Evolutionary conservation across 495 filamentous ascomycete genomes (phyloP), one percentile per base, ranked within the genome.

Genomic region (Coniosporium apollinis): DNA sequence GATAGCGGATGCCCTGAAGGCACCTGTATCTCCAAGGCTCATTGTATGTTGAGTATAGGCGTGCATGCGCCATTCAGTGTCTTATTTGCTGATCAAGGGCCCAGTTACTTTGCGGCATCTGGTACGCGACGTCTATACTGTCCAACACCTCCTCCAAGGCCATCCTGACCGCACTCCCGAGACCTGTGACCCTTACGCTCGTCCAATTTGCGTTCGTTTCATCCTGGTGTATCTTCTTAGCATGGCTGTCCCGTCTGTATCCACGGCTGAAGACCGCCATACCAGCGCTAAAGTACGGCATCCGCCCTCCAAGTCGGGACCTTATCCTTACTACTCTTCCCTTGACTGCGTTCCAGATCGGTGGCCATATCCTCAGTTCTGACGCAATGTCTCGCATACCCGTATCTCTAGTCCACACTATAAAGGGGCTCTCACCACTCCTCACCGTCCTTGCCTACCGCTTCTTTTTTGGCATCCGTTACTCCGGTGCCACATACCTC

Each of bases 131-230:
- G 20, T 96, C 89, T 19, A 87, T 89, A 33, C 60, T 94, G 42
- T 92, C 89, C 39, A 99, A 96, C 57, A 94, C 85, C 0, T 94
- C 91, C 36, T 96, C 89, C 24, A 96, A 96, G 60, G 77, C 86
- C 7, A 96, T 99, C 50, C 69, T 99, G 38, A 96, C 85, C 46
- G 78, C 85, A 22, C 85, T 96, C 41, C 75, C 82, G 21, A 82
- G 79, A 54, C 91, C 89, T 8, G 76, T 92, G 15, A 99, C 89
- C 17, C 67, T 99, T 48, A 99, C 89, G 5, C 62, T 94, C 30
- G 66, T 96, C 45, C 89, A 99, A 67, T 99, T 99, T 58, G 80
- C 70, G 26, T 86, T 94, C 49, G 89, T 96, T 10, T 79, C 83
- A 13, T 66, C 74, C 31, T 93, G 82, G 73, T 99, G 91, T 53